Base-by-base conservation (phyloP, 1,284 basidiomycete species). In the Cutaneotrichosporon cyanovorans region DNA sequence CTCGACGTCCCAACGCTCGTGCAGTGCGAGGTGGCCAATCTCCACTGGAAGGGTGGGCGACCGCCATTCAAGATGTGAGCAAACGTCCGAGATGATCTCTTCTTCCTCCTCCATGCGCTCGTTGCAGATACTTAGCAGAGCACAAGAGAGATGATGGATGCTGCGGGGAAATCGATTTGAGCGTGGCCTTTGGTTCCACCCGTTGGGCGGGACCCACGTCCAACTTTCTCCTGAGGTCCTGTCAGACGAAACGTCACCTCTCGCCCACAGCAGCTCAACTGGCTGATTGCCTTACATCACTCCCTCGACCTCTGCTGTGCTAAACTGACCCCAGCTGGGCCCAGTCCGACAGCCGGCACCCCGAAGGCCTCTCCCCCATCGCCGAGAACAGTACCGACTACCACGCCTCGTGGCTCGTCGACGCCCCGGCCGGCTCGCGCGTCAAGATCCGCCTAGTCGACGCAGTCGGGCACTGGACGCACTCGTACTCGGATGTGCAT, bases 11-110 rank as follows among this genome's bases (percentile, higher is more conserved):
- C 39, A 7, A 40, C 39, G 19, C 30, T 40, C 5, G 18, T 40
- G n/a, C 39, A 40, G 30, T 40, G 39, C 39, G 14, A 40, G 30
- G n/a, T 21, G 30, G 39, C 39, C 16, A 22, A 1, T 2, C 18
- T 40, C 1, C 28, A 32, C 30, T 40, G 39, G 39, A 32, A 40
- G 30, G 39, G 39, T 19, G 39, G 39, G 5, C 31, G 32, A 14
- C 39, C 39, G 11, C 39, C 39, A 15, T 40, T 40, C 39, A 40
- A 40, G 30, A 19, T 40, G 39, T 40, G 16, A 14, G 37, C n/a
- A n/a, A n/a, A n/a, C n/a, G n/a, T n/a, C n/a, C n/a, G n/a, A n/a
- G n/a, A 28, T 12, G 25, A 7, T 28, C 8, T 7, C 25, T 28
- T 12, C 25, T 28, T 7, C 12, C 25, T 28, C 25, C 12, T 7